Conservation (phyloP, 768 basidiomycete genomes). For the Fomitopsis serialis region DNA sequence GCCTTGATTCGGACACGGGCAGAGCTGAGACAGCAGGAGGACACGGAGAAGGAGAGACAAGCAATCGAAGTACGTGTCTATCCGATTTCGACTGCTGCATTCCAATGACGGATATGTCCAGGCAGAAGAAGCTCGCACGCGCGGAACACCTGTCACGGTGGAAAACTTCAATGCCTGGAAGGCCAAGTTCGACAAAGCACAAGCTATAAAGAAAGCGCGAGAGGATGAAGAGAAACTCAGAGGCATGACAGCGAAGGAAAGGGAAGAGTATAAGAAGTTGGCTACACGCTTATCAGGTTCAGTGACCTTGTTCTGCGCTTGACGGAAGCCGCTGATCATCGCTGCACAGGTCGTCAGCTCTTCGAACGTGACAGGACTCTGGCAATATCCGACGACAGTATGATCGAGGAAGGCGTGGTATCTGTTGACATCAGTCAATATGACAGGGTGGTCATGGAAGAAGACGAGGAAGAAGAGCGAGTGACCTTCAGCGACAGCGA, state of each 20-base stretch:
- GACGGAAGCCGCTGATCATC: background rate
- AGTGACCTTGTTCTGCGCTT: constrained; percentile 14
- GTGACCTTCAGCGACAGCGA: constrained; percentile 87
- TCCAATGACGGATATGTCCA: constrained; percentile 25
- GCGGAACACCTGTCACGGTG: constrained; percentile 87
- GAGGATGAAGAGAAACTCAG: constrained; percentile 81
- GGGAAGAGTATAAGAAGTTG: constrained; percentile 74
- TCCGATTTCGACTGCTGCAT: background rate
- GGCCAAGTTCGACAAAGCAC: constrained; percentile 67
- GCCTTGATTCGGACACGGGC: constrained; percentile 54
- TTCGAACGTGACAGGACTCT: constrained; percentile 81
- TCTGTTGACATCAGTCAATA: constrained; percentile 91
- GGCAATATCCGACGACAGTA: constrained; percentile 64
- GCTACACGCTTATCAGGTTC: constrained; percentile 63
- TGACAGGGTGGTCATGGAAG: constrained; percentile 53
- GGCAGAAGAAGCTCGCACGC: constrained; percentile 84
- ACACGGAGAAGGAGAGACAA: constrained; percentile 66
- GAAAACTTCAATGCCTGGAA: constrained; percentile 84
- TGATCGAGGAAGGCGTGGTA: constrained; percentile 81
- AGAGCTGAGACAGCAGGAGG: constrained; percentile 52
- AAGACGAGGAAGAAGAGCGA: constrained; percentile 58
- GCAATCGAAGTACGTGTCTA: constrained; percentile 60
- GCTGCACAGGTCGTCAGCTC: constrained; percentile 74
- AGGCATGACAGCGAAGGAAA: constrained; percentile 68
- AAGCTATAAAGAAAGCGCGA: constrained; percentile 46